Conservation (phyloP, 1,139 yeast species). For the Taiozyma sp. region DNA sequence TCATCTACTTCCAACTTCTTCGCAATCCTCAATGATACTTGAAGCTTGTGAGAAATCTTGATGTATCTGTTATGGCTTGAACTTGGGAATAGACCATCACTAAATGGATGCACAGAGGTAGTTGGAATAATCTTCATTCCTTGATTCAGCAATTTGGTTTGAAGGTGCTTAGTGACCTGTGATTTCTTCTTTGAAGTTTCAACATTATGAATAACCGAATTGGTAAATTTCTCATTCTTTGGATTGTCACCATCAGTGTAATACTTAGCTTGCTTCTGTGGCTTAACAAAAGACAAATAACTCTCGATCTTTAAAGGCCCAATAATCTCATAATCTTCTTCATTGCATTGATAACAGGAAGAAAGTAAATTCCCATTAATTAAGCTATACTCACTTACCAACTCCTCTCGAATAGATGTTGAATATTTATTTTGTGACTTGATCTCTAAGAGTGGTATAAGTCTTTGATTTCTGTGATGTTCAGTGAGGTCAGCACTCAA, state of each 20-base stretch:
- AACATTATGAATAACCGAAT: conserved; percentile 1
- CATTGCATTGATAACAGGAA: conserved; percentile 36
- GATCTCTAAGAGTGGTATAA: conserved; percentile 55
- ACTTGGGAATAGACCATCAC: conserved; percentile 57
- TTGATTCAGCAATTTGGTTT: conserved; percentile 12
- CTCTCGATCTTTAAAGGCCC: conserved; percentile 25
- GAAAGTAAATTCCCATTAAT: conserved; percentile 37
- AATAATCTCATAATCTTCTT: conserved; percentile 20
- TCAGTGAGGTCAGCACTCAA: conserved; percentile 27
- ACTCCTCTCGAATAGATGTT: conserved; percentile 53
- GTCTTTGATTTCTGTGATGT: conserved; percentile 39
- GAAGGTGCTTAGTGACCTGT: conserved; percentile 8
- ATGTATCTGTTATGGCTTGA: conserved; percentile 61
- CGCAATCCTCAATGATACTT: conserved; percentile 73
- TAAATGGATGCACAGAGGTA: conserved; percentile 21
- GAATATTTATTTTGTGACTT: conserved; percentile 44
- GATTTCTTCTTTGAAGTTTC: conserved; percentile 2
- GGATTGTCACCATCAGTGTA: conserved; percentile 7
- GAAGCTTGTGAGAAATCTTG: conserved; percentile 69
- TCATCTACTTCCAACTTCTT: conserved; percentile 45
- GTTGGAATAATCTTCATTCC: conserved; percentile 11
- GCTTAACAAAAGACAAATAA: conserved; percentile 17
- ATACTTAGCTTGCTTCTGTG: conserved; percentile 9
- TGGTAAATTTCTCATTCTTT: conserved; percentile 4
- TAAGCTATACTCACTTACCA: conserved; percentile 37